Percentiles rank a stretch among this genome's conserved stretches.
Evolutionary conservation across 164 flowering plant genomes (phyloP).

Genomic region (Aristolochia californica): DNA sequence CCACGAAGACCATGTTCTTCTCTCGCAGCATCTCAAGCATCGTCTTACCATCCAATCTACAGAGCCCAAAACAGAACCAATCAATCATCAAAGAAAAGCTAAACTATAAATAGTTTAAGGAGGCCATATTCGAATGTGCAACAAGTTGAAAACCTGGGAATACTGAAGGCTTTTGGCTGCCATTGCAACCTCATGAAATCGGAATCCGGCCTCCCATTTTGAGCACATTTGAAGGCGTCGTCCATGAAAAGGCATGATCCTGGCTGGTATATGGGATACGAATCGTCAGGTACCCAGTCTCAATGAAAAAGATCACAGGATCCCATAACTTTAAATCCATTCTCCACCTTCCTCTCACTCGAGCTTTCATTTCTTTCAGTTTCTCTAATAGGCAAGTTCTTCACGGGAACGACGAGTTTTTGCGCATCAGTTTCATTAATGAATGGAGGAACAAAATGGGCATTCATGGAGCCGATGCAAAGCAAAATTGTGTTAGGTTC

Average conservation of each 20-base stretch:
- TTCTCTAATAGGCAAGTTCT: too few species aligned
- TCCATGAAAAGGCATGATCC: constrained; percentile 54
- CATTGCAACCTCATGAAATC: constrained; percentile 30
- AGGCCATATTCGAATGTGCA: neutral
- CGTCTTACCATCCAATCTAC: constrained; percentile 28
- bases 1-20: constrained; percentile 35
- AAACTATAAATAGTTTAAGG: too few species aligned
- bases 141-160: constrained; percentile 28
- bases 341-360: neutral
- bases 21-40: constrained; percentile 36
- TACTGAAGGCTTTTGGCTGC: constrained; percentile 38
- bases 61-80: constrained; percentile 17
- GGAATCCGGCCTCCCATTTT: constrained; percentile 43
- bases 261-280: constrained; percentile 29
- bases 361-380: too few species aligned
- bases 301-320: constrained; percentile 54
- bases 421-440: too few species aligned
- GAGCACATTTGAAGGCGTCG: constrained; percentile 42
- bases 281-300: constrained; percentile 36
- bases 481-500: too few species aligned
- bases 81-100: constrained; percentile 24
- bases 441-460: constrained; percentile 4
- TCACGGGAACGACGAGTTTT: constrained; percentile 7
- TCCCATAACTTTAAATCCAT: constrained; percentile 11
- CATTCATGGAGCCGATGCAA: constrained; percentile 1